Percentiles rank a stretch among this genome's conserved stretches.
Conservation (phyloP, 2,329 filamentous ascomycete genomes). For the Colletotrichum ledebouriae region DNA sequence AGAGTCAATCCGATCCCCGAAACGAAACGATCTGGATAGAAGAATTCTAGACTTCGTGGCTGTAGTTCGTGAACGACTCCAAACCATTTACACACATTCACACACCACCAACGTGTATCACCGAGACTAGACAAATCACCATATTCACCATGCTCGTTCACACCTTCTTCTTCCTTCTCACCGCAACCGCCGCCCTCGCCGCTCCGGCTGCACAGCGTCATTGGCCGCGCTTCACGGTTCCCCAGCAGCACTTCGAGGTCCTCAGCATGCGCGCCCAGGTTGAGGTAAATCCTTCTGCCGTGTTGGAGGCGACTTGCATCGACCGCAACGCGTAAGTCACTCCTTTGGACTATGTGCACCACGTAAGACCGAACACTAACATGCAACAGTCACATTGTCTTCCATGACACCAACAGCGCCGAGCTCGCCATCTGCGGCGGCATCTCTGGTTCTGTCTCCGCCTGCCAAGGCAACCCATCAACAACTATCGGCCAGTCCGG, state of each 20-base stretch:
- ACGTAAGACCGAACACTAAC: slow-evolving; percentile 22
- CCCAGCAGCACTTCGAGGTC: slow-evolving; percentile 60
- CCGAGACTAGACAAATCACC: slow-evolving; percentile 30
- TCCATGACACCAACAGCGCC: slow-evolving; percentile 64
- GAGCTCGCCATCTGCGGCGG: slow-evolving; percentile 65
- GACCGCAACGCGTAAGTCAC: slow-evolving; percentile 56
- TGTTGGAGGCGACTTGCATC: slow-evolving; percentile 56
- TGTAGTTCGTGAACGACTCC: slow-evolving; percentile 14
- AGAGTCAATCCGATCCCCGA: neutral
- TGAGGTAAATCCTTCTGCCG: slow-evolving; percentile 56
- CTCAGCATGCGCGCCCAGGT: slow-evolving; percentile 56
- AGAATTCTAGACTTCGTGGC: slow-evolving; percentile 4
- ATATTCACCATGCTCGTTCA: slow-evolving; percentile 53
- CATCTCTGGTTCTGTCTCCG: slow-evolving; percentile 60
- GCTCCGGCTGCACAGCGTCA: slow-evolving; percentile 45
- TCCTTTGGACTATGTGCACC: neutral
- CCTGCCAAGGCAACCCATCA: slow-evolving; percentile 60
- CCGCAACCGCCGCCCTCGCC: slow-evolving; percentile 51
- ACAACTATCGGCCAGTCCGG: slow-evolving; percentile 61
- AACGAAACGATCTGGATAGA: slow-evolving; percentile 21
- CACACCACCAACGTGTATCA: slow-evolving; percentile 15
- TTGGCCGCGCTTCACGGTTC: slow-evolving; percentile 55
- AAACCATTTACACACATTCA: slow-evolving; percentile 6
- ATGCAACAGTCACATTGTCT: slow-evolving; percentile 54
- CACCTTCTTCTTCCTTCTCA: slow-evolving; percentile 49